Evolutionary conservation across 2,329 filamentous ascomycete species (phyloP).

Genomic region (Coleophoma cylindrospora): DNA sequence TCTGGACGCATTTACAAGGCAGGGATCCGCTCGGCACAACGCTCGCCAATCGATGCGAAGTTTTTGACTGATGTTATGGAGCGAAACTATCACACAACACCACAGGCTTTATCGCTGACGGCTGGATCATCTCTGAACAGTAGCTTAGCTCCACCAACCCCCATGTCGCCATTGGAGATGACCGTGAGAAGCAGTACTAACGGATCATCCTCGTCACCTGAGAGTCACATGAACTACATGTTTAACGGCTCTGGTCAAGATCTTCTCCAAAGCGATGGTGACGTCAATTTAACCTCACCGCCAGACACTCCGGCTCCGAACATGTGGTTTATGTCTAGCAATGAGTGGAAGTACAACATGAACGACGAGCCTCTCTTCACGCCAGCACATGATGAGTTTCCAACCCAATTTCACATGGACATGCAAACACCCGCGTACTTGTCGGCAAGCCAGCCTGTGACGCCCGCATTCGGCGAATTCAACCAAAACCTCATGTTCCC

Average conservation of each 20-base stretch:
- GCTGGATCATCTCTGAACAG: slow-evolving; percentile 21
- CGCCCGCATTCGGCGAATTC: slow-evolving; percentile 24
- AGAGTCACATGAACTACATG: background rate
- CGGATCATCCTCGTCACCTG: slow-evolving; percentile 20
- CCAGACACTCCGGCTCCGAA: slow-evolving; percentile 4
- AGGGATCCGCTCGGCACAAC: slow-evolving; percentile 22
- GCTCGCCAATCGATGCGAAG: slow-evolving; percentile 23
- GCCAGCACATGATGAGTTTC: slow-evolving; percentile 19
- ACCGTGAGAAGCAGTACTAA: slow-evolving; percentile 4
- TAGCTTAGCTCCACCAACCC: slow-evolving; percentile 26
- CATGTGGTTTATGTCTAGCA: slow-evolving; percentile 17
- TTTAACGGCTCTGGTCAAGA: background rate
- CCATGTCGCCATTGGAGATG: slow-evolving; percentile 25
- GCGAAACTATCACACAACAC: slow-evolving; percentile 19
- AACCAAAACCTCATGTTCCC: slow-evolving; percentile 16
- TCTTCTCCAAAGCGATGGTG: background rate
- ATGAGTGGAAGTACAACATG: slow-evolving; percentile 18
- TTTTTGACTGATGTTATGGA: slow-evolving; percentile 23
- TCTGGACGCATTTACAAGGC: slow-evolving; percentile 23
- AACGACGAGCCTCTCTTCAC: slow-evolving; percentile 23
- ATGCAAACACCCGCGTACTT: slow-evolving; percentile 21
- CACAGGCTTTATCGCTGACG: slow-evolving; percentile 15
- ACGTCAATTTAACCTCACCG: background rate
- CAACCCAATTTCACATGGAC: slow-evolving; percentile 5
- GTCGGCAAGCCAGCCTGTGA: slow-evolving; percentile 23